A percentile compares a stretch with the other conserved stretches of the same genome.
phyloP scores from a whole-genome alignment of 2,329 filamentous ascomycete species.

The Aspergillus sergii region DNA sequence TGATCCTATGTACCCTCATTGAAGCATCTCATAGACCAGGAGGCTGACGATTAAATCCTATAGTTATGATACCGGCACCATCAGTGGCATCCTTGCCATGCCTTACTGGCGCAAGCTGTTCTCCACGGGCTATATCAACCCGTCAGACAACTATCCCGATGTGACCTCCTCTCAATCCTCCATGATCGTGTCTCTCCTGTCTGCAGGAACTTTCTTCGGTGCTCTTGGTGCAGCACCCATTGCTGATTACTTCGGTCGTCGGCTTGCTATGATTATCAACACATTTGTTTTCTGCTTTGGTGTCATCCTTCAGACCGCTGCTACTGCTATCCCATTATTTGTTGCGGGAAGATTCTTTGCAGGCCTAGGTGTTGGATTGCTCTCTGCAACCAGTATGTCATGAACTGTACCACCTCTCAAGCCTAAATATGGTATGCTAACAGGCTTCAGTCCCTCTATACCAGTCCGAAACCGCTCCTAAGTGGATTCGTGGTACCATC shows the following conservation, averaged over 20 bases:
- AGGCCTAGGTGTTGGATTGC: slow-evolving; percentile 69
- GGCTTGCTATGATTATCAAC: slow-evolving; percentile 46
- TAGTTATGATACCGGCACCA: slow-evolving; percentile 58
- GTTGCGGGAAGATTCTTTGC: slow-evolving; percentile 56
- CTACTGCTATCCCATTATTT: slow-evolving; percentile 35
- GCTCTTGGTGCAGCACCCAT: slow-evolving; percentile 68
- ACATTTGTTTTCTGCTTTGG: slow-evolving; percentile 38
- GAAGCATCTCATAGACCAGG: background rate
- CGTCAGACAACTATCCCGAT: slow-evolving; percentile 43
- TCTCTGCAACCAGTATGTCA: slow-evolving; percentile 71
- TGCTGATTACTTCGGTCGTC: slow-evolving; percentile 43
- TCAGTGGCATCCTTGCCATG: slow-evolving; percentile 56
- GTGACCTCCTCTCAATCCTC: slow-evolving; percentile 58
- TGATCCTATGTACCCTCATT: slow-evolving; percentile 30
- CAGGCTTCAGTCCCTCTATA: slow-evolving; percentile 55
- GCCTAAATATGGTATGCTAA: slow-evolving; percentile 5
- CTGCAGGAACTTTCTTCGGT: slow-evolving; percentile 73
- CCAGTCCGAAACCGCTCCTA: slow-evolving; percentile 76
- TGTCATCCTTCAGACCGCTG: slow-evolving; percentile 36
- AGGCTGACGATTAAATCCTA: background rate
- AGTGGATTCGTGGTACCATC: slow-evolving; percentile 74
- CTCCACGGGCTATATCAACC: slow-evolving; percentile 39
- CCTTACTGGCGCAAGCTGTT: slow-evolving; percentile 43
- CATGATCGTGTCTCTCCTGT: slow-evolving; percentile 72
- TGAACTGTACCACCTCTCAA: background rate